phyloP scores from a whole-genome alignment of 2,329 filamentous ascomycete genomes.

The Colletotrichum orchidophilum region DNA sequence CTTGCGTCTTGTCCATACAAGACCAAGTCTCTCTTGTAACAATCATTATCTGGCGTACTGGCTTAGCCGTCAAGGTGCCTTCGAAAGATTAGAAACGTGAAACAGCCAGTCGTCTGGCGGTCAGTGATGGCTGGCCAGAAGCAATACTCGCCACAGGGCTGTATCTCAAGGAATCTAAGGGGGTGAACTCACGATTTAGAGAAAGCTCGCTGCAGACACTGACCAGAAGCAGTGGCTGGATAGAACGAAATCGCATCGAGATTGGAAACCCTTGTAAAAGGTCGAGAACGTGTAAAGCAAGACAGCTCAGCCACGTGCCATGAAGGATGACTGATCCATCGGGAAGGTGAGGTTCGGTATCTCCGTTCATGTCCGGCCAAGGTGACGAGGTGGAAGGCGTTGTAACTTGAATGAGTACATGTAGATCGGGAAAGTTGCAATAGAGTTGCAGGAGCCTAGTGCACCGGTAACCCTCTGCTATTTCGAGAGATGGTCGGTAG shows the following conservation, averaged over 20 bases:
- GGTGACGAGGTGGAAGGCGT: slow-evolving; percentile 1
- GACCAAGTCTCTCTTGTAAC: slow-evolving; percentile 55
- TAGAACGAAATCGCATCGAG: slow-evolving; percentile 53
- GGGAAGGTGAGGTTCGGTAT: not conserved
- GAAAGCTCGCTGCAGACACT: slow-evolving; percentile 54
- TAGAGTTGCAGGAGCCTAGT: slow-evolving; percentile 41
- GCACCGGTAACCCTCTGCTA: slow-evolving; percentile 42
- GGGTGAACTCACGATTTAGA: slow-evolving; percentile 8
- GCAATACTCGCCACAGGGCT: not conserved
- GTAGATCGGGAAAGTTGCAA: slow-evolving; percentile 50
- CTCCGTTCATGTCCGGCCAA: slow-evolving; percentile 17
- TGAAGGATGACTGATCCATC: not conserved
- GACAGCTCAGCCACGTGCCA: slow-evolving; percentile 52
- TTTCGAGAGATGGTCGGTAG: slow-evolving; percentile 37
- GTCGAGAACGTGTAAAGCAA: slow-evolving; percentile 55
- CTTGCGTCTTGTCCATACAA: slow-evolving; percentile 35
- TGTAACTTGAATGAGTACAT: slow-evolving; percentile 45
- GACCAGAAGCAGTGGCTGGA: slow-evolving; percentile 55
- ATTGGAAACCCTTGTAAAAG: slow-evolving; percentile 52
- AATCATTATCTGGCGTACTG: slow-evolving; percentile 49
- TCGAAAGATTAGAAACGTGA: slow-evolving; percentile 47
- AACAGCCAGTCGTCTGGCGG: slow-evolving; percentile 47
- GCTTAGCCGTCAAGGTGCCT: slow-evolving; percentile 50
- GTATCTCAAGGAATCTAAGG: not conserved
- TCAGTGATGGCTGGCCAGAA: slow-evolving; percentile 39